Percentiles rank a stretch among this genome's conserved stretches.
Conservation (phyloP, 805 yeast genomes). For the Monosporozyma unispora region DNA sequence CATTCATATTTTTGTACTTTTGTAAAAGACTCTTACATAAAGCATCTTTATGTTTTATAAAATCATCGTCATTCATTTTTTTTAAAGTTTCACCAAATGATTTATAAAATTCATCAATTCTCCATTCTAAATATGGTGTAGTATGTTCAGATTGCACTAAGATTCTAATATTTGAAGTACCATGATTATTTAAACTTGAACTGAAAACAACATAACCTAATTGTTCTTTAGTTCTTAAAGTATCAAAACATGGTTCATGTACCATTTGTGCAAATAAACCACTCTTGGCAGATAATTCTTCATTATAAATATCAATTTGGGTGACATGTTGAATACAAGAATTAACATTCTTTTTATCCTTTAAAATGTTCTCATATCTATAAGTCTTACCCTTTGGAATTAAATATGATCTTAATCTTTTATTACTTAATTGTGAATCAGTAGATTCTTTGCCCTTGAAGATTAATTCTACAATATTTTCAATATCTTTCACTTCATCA, state of each 20-base stretch:
- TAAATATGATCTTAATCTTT: slow-evolving; percentile 33
- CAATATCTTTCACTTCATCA: slow-evolving; percentile 44
- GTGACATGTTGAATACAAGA: slow-evolving; percentile 74
- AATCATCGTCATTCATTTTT: slow-evolving; percentile 53
- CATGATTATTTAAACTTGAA: slow-evolving; percentile 57
- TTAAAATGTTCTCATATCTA: slow-evolving; percentile 42
- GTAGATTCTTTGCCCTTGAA: neutral
- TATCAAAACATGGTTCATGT: slow-evolving; percentile 83
- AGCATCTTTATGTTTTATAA: slow-evolving; percentile 59
- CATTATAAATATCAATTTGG: slow-evolving; percentile 54
- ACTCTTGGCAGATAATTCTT: slow-evolving; percentile 38
- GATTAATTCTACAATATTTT: slow-evolving; percentile 10
- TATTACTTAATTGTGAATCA: slow-evolving; percentile 19
- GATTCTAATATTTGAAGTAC: slow-evolving; percentile 50
- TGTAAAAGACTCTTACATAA: slow-evolving; percentile 56
- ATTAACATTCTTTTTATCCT: slow-evolving; percentile 66
- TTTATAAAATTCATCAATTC: slow-evolving; percentile 62
- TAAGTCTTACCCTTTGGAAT: slow-evolving; percentile 34
- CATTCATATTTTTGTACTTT: slow-evolving; percentile 66
- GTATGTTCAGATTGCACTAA: slow-evolving; percentile 79
- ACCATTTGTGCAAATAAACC: slow-evolving; percentile 65
- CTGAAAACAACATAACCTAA: slow-evolving; percentile 90
- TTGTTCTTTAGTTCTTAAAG: slow-evolving; percentile 87
- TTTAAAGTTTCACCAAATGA: slow-evolving; percentile 38
- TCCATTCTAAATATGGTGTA: slow-evolving; percentile 60